Conservation (phyloP, 2,329 filamentous ascomycete genomes). For the Neurospora crassa region DNA sequence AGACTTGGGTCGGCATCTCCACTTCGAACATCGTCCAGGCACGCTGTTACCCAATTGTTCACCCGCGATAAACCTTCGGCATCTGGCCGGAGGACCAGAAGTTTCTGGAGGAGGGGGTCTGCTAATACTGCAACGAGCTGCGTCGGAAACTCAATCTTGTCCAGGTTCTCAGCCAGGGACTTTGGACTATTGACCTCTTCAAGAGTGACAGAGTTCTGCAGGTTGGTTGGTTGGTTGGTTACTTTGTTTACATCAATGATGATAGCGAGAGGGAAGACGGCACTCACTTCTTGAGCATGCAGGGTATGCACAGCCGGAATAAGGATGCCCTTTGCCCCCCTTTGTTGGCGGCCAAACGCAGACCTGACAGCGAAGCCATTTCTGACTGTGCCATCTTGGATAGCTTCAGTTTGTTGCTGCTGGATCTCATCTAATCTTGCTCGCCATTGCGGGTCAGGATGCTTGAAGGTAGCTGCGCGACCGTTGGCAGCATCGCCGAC, state of each 20-base stretch:
- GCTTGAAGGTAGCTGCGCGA: constrained; percentile 54
- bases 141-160: constrained; percentile 71
- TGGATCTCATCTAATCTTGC: constrained; percentile 59
- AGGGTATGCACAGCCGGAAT: constrained; percentile 66
- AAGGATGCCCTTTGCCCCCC: constrained; percentile 39
- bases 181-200: constrained; percentile 69
- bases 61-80: constrained; percentile 41
- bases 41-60: constrained; percentile 48
- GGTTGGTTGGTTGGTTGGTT: constrained; percentile 11
- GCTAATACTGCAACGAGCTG: constrained; percentile 69
- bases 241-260: background rate
- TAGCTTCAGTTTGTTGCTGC: constrained; percentile 37
- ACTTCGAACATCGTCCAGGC: constrained; percentile 44
- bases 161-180: constrained; percentile 61
- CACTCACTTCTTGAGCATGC: constrained; percentile 54
- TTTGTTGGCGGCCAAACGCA: constrained; percentile 33
- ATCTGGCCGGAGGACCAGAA: constrained; percentile 55
- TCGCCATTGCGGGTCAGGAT: constrained; percentile 70
- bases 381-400: constrained; percentile 32
- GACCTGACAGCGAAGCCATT: constrained; percentile 57
- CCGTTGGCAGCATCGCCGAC: constrained; percentile 57
- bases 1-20: constrained; percentile 39
- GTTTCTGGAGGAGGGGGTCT: constrained; percentile 70
- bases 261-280: background rate
- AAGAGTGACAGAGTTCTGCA: constrained; percentile 51